Base-by-base conservation (phyloP, 1,284 basidiomycete genomes). In the Sphaerobolus stellatus region DNA sequence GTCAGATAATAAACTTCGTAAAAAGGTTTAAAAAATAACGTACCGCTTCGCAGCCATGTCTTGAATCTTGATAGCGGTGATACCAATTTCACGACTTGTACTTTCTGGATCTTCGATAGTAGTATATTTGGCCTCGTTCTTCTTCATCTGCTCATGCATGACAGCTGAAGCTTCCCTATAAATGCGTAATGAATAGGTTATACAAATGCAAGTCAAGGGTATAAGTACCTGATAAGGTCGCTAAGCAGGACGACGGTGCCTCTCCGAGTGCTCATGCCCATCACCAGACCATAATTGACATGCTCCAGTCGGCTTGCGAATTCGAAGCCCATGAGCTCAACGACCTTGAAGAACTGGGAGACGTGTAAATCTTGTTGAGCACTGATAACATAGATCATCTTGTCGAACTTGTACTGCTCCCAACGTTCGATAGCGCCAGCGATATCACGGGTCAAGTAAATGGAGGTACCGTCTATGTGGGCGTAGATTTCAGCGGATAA, bases 381-480 rank as follows among this genome's bases (percentile, higher is more conserved):
- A 1, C 93, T 86, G 45, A 97, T 85, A 66, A 98, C 94, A 73
- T 96, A 96, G 68, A 98, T 90, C 91, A 98, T 96, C 78, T 98
- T 98, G 83, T 99, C 94, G 64, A 98, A 97, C 57, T 90, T 83
- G 79, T 94, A 94, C 68, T 90, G 87, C 62, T 92, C 86, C 75
- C 88, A 94, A 61, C 96, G 90, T 75, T 98, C 91, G 62, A 90
- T 88, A 0, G 95, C 94, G 44, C 88, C 96, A 44, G 88, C 96
- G 59, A 99, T 93, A 73, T 99, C 96, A 59, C 96, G 92, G n/a
- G 95, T 98, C 59, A 99, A 86, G 75, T 99, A 99, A 62, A 98
- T 95, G 0, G 92, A 92, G 5, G 96, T 98, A 24, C 96, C 96
- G 66, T 99, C 96, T 92, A 63, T 16, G 53, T 28, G 28, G 52